Percentiles rank a stretch among this genome's conserved stretches.
Evolutionary conservation across 306 rosid genomes (phyloP).

Genomic region (Fragaria ananassa): DNA sequence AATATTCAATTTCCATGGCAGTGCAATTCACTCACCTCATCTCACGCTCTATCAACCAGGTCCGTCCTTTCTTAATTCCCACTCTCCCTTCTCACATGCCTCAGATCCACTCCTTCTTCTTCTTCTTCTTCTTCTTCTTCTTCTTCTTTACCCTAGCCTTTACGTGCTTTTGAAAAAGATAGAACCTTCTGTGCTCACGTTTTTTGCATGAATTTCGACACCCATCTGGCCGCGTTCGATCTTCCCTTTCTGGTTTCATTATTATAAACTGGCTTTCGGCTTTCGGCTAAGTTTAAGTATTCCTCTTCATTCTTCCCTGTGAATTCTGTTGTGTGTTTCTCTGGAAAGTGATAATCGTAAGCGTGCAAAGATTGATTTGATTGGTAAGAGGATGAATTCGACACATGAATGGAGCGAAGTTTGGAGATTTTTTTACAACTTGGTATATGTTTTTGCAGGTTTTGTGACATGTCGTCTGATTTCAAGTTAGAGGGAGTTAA

Average conservation of each 20-base stretch:
- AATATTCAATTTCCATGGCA: conserved; percentile 38
- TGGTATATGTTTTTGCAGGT: conserved; percentile 13
- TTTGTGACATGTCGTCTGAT: conserved; percentile 52
- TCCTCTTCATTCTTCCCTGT: neutral
- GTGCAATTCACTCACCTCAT: conserved; percentile 33
- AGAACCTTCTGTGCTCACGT: conserved; percentile 16
- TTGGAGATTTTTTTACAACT: neutral
- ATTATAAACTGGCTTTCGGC: neutral
- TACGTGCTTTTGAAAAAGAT: conserved; percentile 59
- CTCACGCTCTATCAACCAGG: conserved; percentile 29
- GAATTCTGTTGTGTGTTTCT: neutral
- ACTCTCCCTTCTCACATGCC: conserved; percentile 5
- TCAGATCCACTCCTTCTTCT: conserved; percentile 28
- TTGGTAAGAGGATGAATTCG: neutral
- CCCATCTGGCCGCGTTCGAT: conserved; percentile 7
- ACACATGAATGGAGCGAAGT: neutral
- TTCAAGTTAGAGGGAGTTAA: conserved; percentile 43
- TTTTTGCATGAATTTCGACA: conserved; percentile 22
- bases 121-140: neutral
- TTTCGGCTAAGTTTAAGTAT: neutral
- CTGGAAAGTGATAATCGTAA: neutral
- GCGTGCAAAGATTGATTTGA: neutral
- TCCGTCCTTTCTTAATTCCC: conserved; percentile 19
- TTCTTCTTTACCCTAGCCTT: conserved; percentile 24
- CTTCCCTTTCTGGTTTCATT: neutral